These are phyloP conservation scores for Oryza brachyantha DNA, from an alignment of 176 grass and related monocot species.

Conservation along the genomic window DNA sequence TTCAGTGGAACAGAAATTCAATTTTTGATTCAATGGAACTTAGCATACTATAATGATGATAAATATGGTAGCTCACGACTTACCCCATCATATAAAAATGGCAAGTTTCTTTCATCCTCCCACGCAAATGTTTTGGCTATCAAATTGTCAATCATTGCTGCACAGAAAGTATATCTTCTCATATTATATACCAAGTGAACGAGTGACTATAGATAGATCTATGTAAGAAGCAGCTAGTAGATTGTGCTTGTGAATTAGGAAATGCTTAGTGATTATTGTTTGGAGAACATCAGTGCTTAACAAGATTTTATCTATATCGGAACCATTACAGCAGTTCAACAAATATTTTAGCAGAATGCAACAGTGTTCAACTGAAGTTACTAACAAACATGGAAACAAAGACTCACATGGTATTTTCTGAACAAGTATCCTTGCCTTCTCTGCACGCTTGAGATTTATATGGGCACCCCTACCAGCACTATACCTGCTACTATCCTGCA, in stretches of 20 bases:
- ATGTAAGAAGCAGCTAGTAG: neutral
- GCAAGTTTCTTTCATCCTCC: constrained; percentile 66
- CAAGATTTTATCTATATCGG: constrained; percentile 7
- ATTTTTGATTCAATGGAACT: constrained; percentile 20
- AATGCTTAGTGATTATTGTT: neutral
- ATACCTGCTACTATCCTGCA: constrained; percentile 86
- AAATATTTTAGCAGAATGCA: constrained; percentile 4
- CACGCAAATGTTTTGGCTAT: constrained; percentile 80
- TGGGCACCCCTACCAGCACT: constrained; percentile 80
- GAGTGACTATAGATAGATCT: constrained; percentile 2
- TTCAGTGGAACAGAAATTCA: constrained; percentile 23
- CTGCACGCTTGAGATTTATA: constrained; percentile 89
- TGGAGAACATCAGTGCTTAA: neutral
- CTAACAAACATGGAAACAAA: constrained; percentile 19
- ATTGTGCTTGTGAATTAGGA: neutral
- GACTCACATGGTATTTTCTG: constrained; percentile 88
- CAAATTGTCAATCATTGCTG: constrained; percentile 86
- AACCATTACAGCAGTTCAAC: neutral
- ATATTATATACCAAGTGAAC: neutral
- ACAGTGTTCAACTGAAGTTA: constrained; percentile 4
- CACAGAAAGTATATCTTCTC: constrained; percentile 24
- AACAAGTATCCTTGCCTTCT: constrained; percentile 77
- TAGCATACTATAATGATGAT: neutral
- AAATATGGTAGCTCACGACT: constrained; percentile 29
- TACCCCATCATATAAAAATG: constrained; percentile 94